Conservation (phyloP, 1,284 basidiomycete genomes). For the Porodaedalea pini region DNA sequence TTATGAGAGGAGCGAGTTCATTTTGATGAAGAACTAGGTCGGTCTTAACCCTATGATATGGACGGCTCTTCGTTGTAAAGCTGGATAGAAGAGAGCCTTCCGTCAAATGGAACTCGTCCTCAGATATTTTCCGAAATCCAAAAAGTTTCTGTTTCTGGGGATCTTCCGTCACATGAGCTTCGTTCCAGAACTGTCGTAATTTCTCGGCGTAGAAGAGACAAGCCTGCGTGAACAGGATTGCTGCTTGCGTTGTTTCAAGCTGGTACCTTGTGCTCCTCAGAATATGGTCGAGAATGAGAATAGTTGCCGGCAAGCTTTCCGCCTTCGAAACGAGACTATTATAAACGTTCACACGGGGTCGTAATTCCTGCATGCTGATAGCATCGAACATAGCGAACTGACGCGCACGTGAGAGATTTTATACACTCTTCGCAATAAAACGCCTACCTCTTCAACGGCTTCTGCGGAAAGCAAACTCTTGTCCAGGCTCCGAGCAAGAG, state of each 20-base stretch:
- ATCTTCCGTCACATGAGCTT: neutral
- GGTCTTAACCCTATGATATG: neutral
- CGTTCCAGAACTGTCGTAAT: constrained; percentile 1
- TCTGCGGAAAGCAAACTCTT: neutral
- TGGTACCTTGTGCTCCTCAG: neutral
- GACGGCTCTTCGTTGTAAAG: neutral
- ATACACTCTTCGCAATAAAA: neutral
- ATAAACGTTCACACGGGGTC: neutral
- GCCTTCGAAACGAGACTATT: neutral
- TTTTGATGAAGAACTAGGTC: neutral
- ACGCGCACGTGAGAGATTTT: neutral
- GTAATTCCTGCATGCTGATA: constrained; percentile 7
- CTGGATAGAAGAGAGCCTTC: constrained; percentile 9
- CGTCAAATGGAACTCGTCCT: constrained; percentile 2
- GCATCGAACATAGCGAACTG: constrained; percentile 15
- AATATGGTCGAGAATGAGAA: constrained; percentile 17
- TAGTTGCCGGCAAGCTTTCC: constrained; percentile 5
- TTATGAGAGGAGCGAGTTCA: neutral
- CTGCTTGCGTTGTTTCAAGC: constrained; percentile 1
- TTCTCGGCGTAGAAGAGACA: constrained; percentile 12
- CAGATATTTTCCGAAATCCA: constrained; percentile 2
- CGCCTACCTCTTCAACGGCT: constrained; percentile 13
- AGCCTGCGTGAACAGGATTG: constrained; percentile 4
- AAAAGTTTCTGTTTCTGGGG: constrained; percentile 11
- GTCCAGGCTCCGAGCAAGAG: neutral